These are phyloP conservation scores for Protomyces gravidus DNA, from an alignment of 1,139 yeast genomes.

Conservation along the genomic window DNA sequence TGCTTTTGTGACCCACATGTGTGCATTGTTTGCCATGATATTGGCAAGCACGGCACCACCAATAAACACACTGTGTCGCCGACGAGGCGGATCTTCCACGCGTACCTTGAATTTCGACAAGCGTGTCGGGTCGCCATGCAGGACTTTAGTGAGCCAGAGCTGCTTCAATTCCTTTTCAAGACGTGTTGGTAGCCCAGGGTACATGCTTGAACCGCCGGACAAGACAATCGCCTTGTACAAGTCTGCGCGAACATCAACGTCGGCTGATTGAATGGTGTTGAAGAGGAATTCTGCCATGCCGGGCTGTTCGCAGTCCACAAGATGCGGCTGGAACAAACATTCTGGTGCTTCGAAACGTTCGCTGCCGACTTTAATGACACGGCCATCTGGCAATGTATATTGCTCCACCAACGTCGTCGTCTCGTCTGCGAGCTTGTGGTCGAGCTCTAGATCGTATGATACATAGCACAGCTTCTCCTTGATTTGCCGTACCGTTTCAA, in stretches of 20 bases:
- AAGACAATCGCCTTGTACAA: conserved; percentile 87
- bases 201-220: conserved; percentile 98
- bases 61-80: conserved; percentile 97
- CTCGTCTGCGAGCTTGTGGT: conserved; percentile 80
- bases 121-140: conserved; percentile 81
- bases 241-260: conserved; percentile 84
- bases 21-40: conserved; percentile 97
- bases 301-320: conserved; percentile 96
- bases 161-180: conserved; percentile 93
- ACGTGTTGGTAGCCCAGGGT: conserved; percentile 95
- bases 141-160: conserved; percentile 84
- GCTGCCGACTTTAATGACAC: conserved; percentile 87
- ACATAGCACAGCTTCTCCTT: conserved; percentile 95
- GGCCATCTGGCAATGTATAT: conserved; percentile 87
- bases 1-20: conserved; percentile 89
- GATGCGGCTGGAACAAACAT: conserved; percentile 91
- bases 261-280: conserved; percentile 90
- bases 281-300: conserved; percentile 92
- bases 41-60: conserved; percentile 99
- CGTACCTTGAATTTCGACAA: conserved; percentile 88
- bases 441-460: conserved; percentile 86
- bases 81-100: conserved; percentile 98
- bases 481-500: conserved; percentile 95
- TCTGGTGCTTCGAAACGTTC: conserved; percentile 98
- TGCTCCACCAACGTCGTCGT: conserved; percentile 89